phyloP scores from a whole-genome alignment of 805 yeast species.

The Teunomyces kruisii region DNA sequence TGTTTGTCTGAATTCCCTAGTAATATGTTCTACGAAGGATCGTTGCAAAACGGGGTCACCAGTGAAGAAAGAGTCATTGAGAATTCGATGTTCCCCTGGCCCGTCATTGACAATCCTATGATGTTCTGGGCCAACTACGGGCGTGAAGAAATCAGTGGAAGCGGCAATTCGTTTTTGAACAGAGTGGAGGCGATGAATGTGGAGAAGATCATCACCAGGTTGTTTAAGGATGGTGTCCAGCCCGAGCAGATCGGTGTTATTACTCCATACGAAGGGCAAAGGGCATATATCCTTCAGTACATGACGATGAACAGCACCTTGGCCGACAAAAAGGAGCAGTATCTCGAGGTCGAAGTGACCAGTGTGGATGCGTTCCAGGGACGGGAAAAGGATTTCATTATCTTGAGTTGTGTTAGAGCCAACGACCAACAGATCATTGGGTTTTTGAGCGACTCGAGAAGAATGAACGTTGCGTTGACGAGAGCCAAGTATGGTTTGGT shows the following conservation, averaged over 20 bases:
- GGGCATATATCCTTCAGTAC: constrained; percentile 76
- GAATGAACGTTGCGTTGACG: constrained; percentile 45
- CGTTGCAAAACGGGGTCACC: constrained; percentile 88
- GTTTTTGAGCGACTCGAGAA: constrained; percentile 43
- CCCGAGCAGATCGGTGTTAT: constrained; percentile 88
- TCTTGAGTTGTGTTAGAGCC: constrained; percentile 45
- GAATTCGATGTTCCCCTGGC: constrained; percentile 84
- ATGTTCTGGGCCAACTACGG: constrained; percentile 94
- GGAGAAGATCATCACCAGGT: constrained; percentile 69
- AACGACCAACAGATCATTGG: constrained; percentile 42
- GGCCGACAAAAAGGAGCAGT: constrained; percentile 54
- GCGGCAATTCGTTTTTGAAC: constrained; percentile 80
- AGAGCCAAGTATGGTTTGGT: constrained; percentile 44
- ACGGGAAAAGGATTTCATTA: constrained; percentile 46
- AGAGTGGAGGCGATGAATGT: constrained; percentile 88
- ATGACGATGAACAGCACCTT: constrained; percentile 71
- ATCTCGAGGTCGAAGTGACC: constrained; percentile 78
- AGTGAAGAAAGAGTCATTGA: constrained; percentile 61
- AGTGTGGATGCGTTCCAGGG: constrained; percentile 71
- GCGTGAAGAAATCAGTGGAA: constrained; percentile 79
- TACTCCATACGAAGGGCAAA: constrained; percentile 93
- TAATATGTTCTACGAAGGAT: constrained; percentile 90
- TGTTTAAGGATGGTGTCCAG: constrained; percentile 73
- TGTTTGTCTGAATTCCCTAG: constrained; percentile 82
- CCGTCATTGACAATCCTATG: constrained; percentile 81